phyloP scores from a whole-genome alignment of 169 alveolate species.

The Cryptosporidium sp. region DNA sequence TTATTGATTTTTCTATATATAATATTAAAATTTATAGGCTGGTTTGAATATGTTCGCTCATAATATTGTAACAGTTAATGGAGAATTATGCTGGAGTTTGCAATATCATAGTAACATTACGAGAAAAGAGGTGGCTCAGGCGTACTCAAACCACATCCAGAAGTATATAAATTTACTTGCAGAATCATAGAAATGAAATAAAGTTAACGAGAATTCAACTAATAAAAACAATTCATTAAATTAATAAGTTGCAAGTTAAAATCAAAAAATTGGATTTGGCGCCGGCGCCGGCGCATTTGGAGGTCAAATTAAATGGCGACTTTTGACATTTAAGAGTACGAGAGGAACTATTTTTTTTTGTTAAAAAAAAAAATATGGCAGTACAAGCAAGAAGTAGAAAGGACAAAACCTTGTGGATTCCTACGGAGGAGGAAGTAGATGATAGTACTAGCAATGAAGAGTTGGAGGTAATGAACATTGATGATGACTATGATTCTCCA shows the following conservation, averaged over 20 bases:
- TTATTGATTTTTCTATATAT: neutral
- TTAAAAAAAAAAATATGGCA: conserved; percentile 9
- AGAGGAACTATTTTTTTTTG: neutral
- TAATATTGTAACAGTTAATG: conserved; percentile 79
- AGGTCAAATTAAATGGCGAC: conserved; percentile 24
- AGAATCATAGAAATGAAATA: conserved; percentile 23
- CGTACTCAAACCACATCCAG: conserved; percentile 77
- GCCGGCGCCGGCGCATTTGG: conserved; percentile 43
- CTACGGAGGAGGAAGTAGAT: conserved; percentile 26
- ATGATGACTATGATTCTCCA: conserved; percentile 15
- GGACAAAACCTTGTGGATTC: conserved; percentile 17
- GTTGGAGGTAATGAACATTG: conserved; percentile 54
- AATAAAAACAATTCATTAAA: neutral
- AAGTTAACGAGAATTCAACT: conserved; percentile 3
- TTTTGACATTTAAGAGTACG: conserved; percentile 57
- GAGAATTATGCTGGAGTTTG: conserved; percentile 79
- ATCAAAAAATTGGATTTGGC: conserved; percentile 5
- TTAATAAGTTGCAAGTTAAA: conserved; percentile 30
- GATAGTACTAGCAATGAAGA: conserved; percentile 30
- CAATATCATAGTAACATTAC: conserved; percentile 81
- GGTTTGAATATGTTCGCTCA: conserved; percentile 82
- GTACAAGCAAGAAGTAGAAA: conserved; percentile 4
- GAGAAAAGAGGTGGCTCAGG: conserved; percentile 75
- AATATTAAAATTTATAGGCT: conserved; percentile 23
- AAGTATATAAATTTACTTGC: conserved; percentile 63